phyloP scores from a whole-genome alignment of 1,284 basidiomycete species.

The Austroboletus novae-zelandiae region DNA sequence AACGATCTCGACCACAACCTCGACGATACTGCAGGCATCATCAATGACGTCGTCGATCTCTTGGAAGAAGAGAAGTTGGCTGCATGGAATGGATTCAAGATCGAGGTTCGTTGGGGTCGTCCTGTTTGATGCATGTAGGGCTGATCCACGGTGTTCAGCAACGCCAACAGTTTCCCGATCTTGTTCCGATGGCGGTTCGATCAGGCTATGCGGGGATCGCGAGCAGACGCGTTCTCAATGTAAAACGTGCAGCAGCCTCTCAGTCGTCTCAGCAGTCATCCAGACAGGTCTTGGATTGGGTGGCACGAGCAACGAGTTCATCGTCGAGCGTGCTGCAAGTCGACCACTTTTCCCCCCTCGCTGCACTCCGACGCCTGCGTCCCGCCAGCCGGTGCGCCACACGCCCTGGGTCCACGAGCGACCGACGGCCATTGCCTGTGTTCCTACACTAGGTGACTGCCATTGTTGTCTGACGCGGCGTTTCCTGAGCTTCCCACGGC shows the following conservation, averaged over 20 bases:
- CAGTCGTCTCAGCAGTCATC: slow-evolving; percentile 57
- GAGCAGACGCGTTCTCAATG: slow-evolving; percentile 78
- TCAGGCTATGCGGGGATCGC: slow-evolving; percentile 75
- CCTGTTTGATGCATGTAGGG: neutral
- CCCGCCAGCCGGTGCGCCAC: slow-evolving; percentile 41
- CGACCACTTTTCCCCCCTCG: slow-evolving; percentile 49
- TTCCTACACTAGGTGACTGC: slow-evolving; percentile 17
- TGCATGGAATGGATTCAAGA: slow-evolving; percentile 82
- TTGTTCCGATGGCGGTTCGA: slow-evolving; percentile 59
- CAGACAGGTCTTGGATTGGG: slow-evolving; percentile 79
- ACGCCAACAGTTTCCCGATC: slow-evolving; percentile 80
- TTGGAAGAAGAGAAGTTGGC: slow-evolving; percentile 79
- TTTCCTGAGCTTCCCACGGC: slow-evolving; percentile 72
- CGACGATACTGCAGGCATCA: slow-evolving; percentile 74
- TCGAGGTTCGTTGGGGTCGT: slow-evolving; percentile 56
- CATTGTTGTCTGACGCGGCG: slow-evolving; percentile 53
- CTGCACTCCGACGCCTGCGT: slow-evolving; percentile 15
- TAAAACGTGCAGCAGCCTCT: slow-evolving; percentile 70
- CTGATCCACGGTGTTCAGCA: slow-evolving; percentile 49
- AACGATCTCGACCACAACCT: slow-evolving; percentile 78
- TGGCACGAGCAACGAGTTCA: slow-evolving; percentile 78
- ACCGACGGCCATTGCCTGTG: neutral
- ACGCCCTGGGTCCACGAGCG: slow-evolving; percentile 46
- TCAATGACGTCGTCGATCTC: slow-evolving; percentile 77
- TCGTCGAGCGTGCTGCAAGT: slow-evolving; percentile 33